phyloP scores from a whole-genome alignment of 345 rosid genomes.

The Syzygium jambos region DNA sequence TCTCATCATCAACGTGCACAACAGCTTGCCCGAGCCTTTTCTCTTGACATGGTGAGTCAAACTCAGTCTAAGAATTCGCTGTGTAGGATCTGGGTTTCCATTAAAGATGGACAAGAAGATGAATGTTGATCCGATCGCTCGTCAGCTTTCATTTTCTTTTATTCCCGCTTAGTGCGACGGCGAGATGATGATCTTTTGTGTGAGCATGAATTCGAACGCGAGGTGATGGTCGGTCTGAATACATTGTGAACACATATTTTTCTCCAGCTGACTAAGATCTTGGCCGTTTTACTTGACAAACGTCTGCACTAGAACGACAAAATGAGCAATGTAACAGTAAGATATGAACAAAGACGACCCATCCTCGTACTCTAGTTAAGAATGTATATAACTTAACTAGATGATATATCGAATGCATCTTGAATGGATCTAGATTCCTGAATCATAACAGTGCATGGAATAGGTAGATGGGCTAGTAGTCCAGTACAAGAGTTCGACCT shows the following conservation, averaged over 20 bases:
- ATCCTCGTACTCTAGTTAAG: background rate
- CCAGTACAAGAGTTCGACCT: background rate
- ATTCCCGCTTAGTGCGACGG: background rate
- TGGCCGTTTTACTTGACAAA: background rate
- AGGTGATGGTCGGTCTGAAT: background rate
- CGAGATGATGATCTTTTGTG: background rate
- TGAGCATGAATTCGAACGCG: background rate
- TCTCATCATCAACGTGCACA: conserved; percentile 75
- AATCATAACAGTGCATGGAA: background rate
- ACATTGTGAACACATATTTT: background rate
- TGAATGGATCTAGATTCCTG: too few species aligned
- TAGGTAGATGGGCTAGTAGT: background rate
- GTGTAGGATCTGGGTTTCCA: background rate
- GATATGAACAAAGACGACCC: background rate
- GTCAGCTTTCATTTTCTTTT: background rate
- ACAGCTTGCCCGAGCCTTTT: conserved; percentile 74
- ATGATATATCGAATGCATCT: background rate
- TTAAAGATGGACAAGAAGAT: background rate
- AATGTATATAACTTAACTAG: background rate
- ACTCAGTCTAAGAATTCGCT: background rate
- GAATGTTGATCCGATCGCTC: background rate
- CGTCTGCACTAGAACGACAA: background rate
- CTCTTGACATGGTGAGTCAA: conserved; percentile 60
- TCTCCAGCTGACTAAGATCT: background rate
- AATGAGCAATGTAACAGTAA: background rate